Evolutionary conservation across 495 filamentous ascomycete genomes (phyloP).

Genomic region (Sabuloglossum arenarium): DNA sequence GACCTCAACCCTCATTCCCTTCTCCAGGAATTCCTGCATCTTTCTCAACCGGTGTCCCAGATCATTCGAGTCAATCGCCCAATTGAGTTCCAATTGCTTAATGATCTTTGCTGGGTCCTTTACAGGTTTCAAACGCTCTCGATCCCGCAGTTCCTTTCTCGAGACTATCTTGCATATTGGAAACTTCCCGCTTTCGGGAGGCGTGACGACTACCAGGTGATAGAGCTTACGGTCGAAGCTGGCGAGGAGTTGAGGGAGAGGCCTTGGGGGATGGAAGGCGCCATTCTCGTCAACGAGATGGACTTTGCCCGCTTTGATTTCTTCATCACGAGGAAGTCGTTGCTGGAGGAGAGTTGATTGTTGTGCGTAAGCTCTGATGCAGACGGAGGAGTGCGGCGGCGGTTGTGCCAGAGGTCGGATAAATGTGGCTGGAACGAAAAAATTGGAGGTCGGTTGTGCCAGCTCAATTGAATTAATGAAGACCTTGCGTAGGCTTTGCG

Average conservation of each 20-base stretch:
- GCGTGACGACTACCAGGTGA: conserved; percentile 36
- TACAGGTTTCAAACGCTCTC: conserved; percentile 16
- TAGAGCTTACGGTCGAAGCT: conserved; percentile 26
- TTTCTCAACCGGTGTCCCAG: conserved; percentile 36
- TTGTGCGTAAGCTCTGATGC: not conserved
- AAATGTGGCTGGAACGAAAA: not conserved
- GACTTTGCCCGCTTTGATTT: conserved; percentile 31
- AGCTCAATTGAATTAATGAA: not conserved
- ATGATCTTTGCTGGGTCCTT: conserved; percentile 6
- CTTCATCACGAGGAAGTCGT: conserved; percentile 22
- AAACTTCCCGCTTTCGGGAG: conserved; percentile 11
- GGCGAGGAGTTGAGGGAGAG: conserved; percentile 22
- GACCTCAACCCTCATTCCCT: conserved; percentile 43
- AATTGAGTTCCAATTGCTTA: conserved; percentile 71
- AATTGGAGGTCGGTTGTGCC: not conserved
- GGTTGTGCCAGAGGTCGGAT: not conserved
- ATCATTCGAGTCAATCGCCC: conserved; percentile 55
- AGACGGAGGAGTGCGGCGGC: not conserved
- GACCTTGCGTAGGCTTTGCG: not conserved
- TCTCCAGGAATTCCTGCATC: conserved; percentile 37
- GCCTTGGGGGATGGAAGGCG: conserved; percentile 24
- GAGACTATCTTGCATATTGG: conserved; percentile 50
- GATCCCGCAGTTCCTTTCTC: conserved; percentile 22
- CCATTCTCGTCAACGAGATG: conserved; percentile 31
- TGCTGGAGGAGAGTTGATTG: not conserved